Percentiles rank a stretch among this genome's conserved stretches.
Conservation (phyloP, 2,329 filamentous ascomycete genomes). For the Pseudocercospora crystallina region DNA sequence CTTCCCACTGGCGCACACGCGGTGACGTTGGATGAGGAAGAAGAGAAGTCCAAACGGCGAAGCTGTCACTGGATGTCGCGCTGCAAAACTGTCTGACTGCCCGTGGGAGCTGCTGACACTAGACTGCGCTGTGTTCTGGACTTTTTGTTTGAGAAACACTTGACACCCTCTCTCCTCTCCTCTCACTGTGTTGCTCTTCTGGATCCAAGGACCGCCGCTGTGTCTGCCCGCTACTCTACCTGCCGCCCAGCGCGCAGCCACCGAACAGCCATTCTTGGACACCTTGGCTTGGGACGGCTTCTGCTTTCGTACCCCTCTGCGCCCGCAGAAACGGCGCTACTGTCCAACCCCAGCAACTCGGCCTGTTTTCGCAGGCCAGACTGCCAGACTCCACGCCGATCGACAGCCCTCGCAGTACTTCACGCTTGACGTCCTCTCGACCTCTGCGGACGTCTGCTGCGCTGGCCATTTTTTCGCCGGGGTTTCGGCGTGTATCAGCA, state of each 20-base stretch:
- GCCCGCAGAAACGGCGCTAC: conserved; percentile 5
- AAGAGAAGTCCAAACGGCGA: too few species aligned
- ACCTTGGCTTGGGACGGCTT: conserved; percentile 2
- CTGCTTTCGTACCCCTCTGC: conserved; percentile 1
- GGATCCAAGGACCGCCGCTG: too few species aligned
- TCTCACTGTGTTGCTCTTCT: neutral
- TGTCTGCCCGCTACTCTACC: neutral
- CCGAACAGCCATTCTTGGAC: conserved; percentile 6
- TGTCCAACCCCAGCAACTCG: neutral
- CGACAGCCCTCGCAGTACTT: neutral
- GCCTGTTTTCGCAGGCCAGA: conserved; percentile 1
- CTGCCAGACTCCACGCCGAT: conserved; percentile 7
- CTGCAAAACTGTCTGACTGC: neutral
- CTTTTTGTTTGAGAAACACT: neutral
- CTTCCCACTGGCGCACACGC: too few species aligned
- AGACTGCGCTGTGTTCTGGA: neutral
- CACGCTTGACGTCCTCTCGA: conserved; percentile 1
- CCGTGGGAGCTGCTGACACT: neutral
- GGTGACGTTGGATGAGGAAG: too few species aligned
- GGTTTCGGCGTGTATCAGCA: conserved; percentile 11
- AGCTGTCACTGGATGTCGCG: neutral
- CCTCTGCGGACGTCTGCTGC: neutral
- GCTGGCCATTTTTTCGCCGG: conserved; percentile 5
- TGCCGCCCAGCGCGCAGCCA: conserved; percentile 12
- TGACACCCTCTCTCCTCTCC: neutral